A percentile compares a stretch with the other conserved stretches of the same genome.
phyloP scores from a whole-genome alignment of 2,329 filamentous ascomycete species.

The Fusarium concolor region DNA sequence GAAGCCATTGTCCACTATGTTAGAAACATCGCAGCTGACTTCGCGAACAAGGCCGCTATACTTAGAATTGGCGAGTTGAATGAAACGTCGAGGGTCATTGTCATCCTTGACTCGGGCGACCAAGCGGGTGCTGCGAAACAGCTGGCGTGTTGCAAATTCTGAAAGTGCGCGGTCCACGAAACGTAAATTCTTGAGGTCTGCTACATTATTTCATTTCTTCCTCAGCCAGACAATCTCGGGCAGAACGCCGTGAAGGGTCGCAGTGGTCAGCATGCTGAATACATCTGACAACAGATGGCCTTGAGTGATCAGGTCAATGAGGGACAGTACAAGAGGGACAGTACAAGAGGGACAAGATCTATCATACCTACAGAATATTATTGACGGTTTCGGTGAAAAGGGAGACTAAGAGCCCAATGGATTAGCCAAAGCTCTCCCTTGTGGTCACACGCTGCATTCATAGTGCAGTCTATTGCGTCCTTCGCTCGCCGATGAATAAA shows the following conservation, averaged over 20 bases:
- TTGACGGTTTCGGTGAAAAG: background rate
- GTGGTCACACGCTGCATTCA: background rate
- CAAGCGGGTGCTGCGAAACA: background rate
- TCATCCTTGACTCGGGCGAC: background rate
- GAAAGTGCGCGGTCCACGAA: background rate
- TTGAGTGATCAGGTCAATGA: background rate
- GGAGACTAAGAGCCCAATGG: background rate
- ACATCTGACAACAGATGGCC: background rate
- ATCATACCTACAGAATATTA: background rate
- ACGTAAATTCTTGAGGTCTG: background rate
- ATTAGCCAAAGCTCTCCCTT: background rate
- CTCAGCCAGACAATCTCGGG: too few species aligned
- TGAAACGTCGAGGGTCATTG: background rate
- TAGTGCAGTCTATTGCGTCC: background rate
- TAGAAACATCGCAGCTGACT: background rate
- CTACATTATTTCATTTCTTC: too few species aligned
- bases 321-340: background rate
- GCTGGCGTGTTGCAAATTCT: rapidly evolving
- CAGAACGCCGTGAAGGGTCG: background rate
- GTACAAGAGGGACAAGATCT: rapidly evolving
- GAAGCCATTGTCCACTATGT: background rate
- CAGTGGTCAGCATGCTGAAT: background rate
- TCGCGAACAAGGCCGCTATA: background rate
- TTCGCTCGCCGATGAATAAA: too few species aligned
- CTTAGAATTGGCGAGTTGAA: background rate